These are phyloP conservation scores for Pichia sp. DNA, from an alignment of 1,139 yeast genomes.

Conservation along the genomic window DNA sequence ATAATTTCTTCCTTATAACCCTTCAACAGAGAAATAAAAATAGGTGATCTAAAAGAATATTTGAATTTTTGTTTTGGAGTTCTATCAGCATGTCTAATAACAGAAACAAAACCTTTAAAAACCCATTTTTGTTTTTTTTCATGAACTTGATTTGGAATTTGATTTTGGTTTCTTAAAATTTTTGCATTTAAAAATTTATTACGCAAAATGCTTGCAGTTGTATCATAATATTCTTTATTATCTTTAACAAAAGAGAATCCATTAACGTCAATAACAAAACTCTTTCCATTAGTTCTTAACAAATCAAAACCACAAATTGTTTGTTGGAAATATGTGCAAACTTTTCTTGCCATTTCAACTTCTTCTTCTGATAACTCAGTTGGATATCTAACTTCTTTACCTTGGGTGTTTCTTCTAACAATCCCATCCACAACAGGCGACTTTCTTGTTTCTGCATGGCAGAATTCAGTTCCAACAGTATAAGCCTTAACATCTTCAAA, in stretches of 20 bases:
- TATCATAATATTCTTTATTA: constrained; percentile 77
- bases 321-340: constrained; percentile 74
- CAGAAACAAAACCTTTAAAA: constrained; percentile 85
- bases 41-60: constrained; percentile 83
- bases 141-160: constrained; percentile 14
- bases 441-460: constrained; percentile 97
- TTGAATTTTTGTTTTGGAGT: constrained; percentile 99
- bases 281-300: constrained; percentile 78
- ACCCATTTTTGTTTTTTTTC: constrained; percentile 96
- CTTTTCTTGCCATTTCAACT: constrained; percentile 69
- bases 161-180: constrained; percentile 20
- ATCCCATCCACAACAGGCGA: constrained; percentile 99
- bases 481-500: constrained; percentile 98
- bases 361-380: constrained; percentile 76
- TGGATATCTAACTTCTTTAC: constrained; percentile 88
- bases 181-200: constrained; percentile 61
- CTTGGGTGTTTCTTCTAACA: constrained; percentile 94
- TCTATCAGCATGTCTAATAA: constrained; percentile 95
- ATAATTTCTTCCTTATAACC: constrained; percentile 97
- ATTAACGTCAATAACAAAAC: constrained; percentile 94
- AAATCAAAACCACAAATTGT: constrained; percentile 98
- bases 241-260: constrained; percentile 98
- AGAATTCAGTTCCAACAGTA: constrained; percentile 83
- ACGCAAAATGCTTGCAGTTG: constrained; percentile 72
- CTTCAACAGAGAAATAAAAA: constrained; percentile 79